Percentiles rank a stretch among this genome's conserved stretches.
Conservation (phyloP, 768 basidiomycete genomes). For the Coprinopsis marcescibilis region DNA sequence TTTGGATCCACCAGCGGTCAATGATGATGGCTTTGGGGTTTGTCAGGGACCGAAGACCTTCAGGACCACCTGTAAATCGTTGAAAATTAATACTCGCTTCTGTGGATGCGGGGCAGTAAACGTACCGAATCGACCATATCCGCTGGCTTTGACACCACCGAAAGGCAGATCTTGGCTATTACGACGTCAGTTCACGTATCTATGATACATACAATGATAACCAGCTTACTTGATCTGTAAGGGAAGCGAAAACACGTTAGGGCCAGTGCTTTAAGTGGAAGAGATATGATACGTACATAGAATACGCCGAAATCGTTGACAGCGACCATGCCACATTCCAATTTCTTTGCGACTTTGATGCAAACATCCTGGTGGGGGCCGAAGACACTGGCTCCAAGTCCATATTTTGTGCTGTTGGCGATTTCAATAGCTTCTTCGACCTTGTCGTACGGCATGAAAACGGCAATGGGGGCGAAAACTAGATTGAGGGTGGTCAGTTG, state of each 20-base stretch:
- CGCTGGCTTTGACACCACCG: slow-evolving; percentile 86
- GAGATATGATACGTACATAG: slow-evolving; percentile 52
- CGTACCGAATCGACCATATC: slow-evolving; percentile 90
- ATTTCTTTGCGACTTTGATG: slow-evolving; percentile 67
- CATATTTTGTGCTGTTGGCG: slow-evolving; percentile 84
- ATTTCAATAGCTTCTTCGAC: slow-evolving; percentile 83
- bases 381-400: slow-evolving; percentile 92
- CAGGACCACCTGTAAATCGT: slow-evolving; percentile 70
- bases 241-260: slow-evolving; percentile 12
- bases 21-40: slow-evolving; percentile 83
- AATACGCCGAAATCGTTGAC: slow-evolving; percentile 92
- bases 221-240: slow-evolving; percentile 60
- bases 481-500: slow-evolving; percentile 1
- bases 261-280: not conserved
- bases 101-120: slow-evolving; percentile 7
- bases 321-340: slow-evolving; percentile 96
- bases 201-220: slow-evolving; percentile 9
- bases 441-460: slow-evolving; percentile 78
- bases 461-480: slow-evolving; percentile 93
- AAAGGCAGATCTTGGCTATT: slow-evolving; percentile 87
- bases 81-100: slow-evolving; percentile 9
- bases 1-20: slow-evolving; percentile 83
- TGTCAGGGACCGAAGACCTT: slow-evolving; percentile 85
- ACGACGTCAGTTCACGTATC: slow-evolving; percentile 10
- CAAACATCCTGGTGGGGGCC: slow-evolving; percentile 80